Percentiles rank a stretch among this genome's conserved stretches.
phyloP scores from a whole-genome alignment of 2,329 filamentous ascomycete genomes.

The Penicillium sp. region DNA sequence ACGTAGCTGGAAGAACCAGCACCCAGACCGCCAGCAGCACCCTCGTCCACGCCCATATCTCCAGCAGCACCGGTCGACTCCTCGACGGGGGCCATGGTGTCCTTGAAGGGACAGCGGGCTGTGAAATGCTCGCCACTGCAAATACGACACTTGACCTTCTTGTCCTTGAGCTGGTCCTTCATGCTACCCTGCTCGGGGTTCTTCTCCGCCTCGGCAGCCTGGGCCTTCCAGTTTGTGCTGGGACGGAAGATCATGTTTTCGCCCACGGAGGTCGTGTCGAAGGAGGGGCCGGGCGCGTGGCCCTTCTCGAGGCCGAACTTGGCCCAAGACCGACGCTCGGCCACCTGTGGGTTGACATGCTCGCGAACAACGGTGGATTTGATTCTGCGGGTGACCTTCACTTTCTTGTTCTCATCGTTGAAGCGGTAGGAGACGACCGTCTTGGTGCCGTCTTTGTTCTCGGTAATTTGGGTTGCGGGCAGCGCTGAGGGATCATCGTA shows the following conservation, averaged over 20 bases:
- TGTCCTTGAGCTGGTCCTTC: slow-evolving; percentile 76
- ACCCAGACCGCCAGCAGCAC: slow-evolving; percentile 53
- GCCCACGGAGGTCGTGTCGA: slow-evolving; percentile 85
- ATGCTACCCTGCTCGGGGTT: slow-evolving; percentile 54
- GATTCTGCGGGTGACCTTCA: slow-evolving; percentile 95
- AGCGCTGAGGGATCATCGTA: slow-evolving; percentile 82
- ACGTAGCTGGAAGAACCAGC: slow-evolving; percentile 79
- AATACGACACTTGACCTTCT: slow-evolving; percentile 99
- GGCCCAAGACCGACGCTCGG: slow-evolving; percentile 83
- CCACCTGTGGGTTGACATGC: slow-evolving; percentile 91
- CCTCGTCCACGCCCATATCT: slow-evolving; percentile 43
- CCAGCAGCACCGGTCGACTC: slow-evolving; percentile 35
- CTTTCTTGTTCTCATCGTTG: slow-evolving; percentile 90
- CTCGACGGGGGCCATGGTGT: slow-evolving; percentile 79
- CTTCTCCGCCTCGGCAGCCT: slow-evolving; percentile 64
- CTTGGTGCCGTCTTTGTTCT: slow-evolving; percentile 98
- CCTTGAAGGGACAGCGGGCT: slow-evolving; percentile 97
- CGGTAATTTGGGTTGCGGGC: slow-evolving; percentile 79
- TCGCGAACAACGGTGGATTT: slow-evolving; percentile 87
- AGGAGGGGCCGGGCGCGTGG: slow-evolving; percentile 72
- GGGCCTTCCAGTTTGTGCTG: slow-evolving; percentile 87
- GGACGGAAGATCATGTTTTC: slow-evolving; percentile 98
- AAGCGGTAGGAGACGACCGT: slow-evolving; percentile 84
- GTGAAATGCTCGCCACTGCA: slow-evolving; percentile 99
- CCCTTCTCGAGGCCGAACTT: slow-evolving; percentile 92